phyloP scores from a whole-genome alignment of 352 stramenopile species.

The Phytophthora hybrid region DNA sequence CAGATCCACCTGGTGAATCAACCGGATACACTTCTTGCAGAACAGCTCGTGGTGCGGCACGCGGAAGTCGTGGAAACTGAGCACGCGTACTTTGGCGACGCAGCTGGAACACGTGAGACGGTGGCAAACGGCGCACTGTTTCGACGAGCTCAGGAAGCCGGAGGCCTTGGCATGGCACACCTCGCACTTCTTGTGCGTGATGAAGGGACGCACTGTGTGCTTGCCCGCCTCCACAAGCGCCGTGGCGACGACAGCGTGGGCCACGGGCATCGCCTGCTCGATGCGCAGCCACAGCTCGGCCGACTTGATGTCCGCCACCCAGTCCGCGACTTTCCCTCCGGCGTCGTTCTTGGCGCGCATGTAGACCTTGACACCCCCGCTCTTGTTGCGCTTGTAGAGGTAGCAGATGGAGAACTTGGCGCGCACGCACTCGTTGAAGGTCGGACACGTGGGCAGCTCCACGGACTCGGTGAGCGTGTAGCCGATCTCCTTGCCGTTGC shows the following conservation, averaged over 20 bases:
- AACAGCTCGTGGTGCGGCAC: conserved; percentile 60
- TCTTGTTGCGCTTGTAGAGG: conserved; percentile 80
- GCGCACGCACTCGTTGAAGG: conserved; percentile 72
- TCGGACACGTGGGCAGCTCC: conserved; percentile 71
- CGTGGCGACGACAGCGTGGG: conserved; percentile 64
- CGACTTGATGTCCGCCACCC: conserved; percentile 76
- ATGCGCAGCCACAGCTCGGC: conserved; percentile 78
- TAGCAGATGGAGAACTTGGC: conserved; percentile 80
- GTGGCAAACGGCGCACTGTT: conserved; percentile 73
- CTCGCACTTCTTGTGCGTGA: conserved; percentile 61
- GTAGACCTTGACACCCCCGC: conserved; percentile 76
- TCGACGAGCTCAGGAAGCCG: conserved; percentile 63
- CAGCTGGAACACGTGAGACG: conserved; percentile 69
- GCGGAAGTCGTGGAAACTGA: conserved; percentile 71
- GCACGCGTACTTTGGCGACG: conserved; percentile 67
- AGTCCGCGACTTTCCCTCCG: conserved; percentile 76
- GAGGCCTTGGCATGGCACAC: conserved; percentile 68
- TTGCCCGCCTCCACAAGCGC: conserved; percentile 66
- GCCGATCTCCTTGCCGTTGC: conserved; percentile 82
- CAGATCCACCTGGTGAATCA: conserved; percentile 69
- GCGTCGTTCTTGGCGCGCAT: conserved; percentile 81
- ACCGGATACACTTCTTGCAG: conserved; percentile 76
- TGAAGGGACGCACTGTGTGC: conserved; percentile 33
- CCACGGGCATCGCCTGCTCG: conserved; percentile 56
- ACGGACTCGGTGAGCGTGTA: conserved; percentile 83